Conservation (phyloP, 148 eudicot genomes). For the Fallopia convolvulus region DNA sequence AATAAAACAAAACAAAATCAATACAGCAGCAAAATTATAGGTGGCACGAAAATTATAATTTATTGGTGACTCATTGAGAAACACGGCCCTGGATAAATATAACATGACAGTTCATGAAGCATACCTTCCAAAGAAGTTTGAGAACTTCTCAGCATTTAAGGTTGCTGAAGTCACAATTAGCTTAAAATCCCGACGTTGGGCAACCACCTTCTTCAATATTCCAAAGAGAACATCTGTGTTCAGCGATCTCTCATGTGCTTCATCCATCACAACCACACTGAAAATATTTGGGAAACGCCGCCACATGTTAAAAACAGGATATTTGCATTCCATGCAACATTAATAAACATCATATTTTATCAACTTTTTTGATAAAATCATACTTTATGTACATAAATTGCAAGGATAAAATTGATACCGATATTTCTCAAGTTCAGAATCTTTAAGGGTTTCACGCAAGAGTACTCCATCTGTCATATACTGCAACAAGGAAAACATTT, state of each 20-base stretch:
- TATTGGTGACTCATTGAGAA: background rate
- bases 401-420: conserved; percentile 38
- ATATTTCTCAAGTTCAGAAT: conserved; percentile 88
- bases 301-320: background rate
- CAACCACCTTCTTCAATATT: conserved; percentile 94
- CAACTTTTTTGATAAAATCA: background rate
- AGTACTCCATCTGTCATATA: conserved; percentile 99
- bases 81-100: background rate
- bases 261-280: conserved; percentile 92
- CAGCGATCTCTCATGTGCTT: conserved; percentile 94
- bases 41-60: background rate
- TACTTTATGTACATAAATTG: background rate
- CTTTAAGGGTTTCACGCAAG: conserved; percentile 86
- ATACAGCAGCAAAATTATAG: background rate
- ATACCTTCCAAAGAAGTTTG: conserved; percentile 91
- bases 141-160: conserved; percentile 84
- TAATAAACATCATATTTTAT: background rate
- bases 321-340: background rate
- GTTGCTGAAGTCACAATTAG: conserved; percentile 97
- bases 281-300: conserved; percentile 8
- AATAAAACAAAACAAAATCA: background rate
- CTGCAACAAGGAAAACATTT: conserved; percentile 26
- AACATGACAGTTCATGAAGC: background rate
- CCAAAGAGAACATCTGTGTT: conserved; percentile 94
- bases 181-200: conserved; percentile 90